These are phyloP conservation scores for Davidsoniella australis DNA, from an alignment of 2,329 filamentous ascomycete genomes.

Conservation along the genomic window DNA sequence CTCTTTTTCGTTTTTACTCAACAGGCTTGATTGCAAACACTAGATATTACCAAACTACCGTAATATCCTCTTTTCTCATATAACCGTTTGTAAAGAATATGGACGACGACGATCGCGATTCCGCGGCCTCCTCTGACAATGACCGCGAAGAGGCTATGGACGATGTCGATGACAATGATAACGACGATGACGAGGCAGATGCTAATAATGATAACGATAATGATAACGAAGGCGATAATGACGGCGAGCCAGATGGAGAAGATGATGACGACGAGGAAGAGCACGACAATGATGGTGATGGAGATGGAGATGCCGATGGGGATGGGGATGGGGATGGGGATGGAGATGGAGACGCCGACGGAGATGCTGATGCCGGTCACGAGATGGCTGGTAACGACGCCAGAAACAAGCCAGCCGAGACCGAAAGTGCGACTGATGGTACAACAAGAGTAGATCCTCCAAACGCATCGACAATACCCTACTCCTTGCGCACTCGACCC, in stretches of 20 bases:
- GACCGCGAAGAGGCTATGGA: slow-evolving; percentile 44
- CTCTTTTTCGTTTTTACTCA: too few relatives aligned
- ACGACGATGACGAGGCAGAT: slow-evolving; percentile 21
- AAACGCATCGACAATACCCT: slow-evolving; percentile 8
- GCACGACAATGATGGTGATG: slow-evolving; percentile 18
- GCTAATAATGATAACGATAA: slow-evolving; percentile 25
- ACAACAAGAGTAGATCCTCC: not conserved
- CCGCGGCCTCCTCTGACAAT: slow-evolving; percentile 17
- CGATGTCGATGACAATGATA: slow-evolving; percentile 24
- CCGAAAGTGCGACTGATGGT: not conserved
- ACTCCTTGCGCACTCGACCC: slow-evolving; percentile 27
- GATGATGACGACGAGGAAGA: slow-evolving; percentile 17
- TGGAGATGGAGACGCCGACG: slow-evolving; percentile 21
- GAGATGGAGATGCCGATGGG: slow-evolving; percentile 22
- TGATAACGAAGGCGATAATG: slow-evolving; percentile 27
- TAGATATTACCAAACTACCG: too few relatives aligned
- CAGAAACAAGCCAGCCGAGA: not conserved
- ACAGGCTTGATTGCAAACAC: too few relatives aligned
- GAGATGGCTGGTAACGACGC: slow-evolving; percentile 6
- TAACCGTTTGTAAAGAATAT: not conserved
- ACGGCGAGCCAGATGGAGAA: slow-evolving; percentile 23
- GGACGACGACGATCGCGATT: slow-evolving; percentile 13
- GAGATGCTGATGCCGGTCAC: slow-evolving; percentile 10
- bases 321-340: slow-evolving; percentile 12
- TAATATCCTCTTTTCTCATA: not conserved